Evolutionary conservation across 2,329 filamentous ascomycete species (phyloP), one percentile per base, ranked within the genome.

Genomic region (Aspergillus novoparasiticus): DNA sequence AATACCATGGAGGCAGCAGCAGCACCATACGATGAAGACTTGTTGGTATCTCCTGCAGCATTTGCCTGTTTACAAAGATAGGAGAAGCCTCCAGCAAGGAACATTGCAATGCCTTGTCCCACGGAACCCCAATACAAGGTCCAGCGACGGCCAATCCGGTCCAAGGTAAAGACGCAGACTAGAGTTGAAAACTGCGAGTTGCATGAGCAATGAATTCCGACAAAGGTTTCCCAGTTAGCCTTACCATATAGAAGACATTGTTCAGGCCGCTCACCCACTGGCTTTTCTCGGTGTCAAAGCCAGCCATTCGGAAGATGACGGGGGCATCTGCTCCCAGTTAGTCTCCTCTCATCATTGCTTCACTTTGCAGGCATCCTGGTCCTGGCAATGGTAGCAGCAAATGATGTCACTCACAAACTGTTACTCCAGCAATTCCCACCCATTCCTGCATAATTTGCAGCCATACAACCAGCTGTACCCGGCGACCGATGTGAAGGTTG

Each of bases 1-100:
- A 91, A 93, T 21, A 93, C 87, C 77, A 92, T 90, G 0, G 86
- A 86, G 0, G 87, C 89, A 0, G 89, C 89, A 0, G 89, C 90
- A 0, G 85, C 86, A 39, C 87, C 87, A 57, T 86, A 88, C 0
- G 80, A 79, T 34, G 78, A 81, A 0, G 84, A 82, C 32, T 82
- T 83, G 10, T 68, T 70, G 0, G 76, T 62, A 23, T 87, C 79
- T 9, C 81, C 82, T 0, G 79, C 80, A 4, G 75, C 81, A 48
- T 75, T 83, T 53, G 78, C 85, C 68, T 78, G 79, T 68, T 85
- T 82, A 5, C 81, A 84, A 1, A 85, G 75, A 26, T 86, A 83
- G 0, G 86, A 86, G 58, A 90, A 85, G 0, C 83, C 89, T 6
- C 87, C 89, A 0, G 86, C 88, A 2, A 88, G 80, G 67, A 90